Base-by-base conservation (phyloP, 306 rosid genomes). In the Cucumis hystrix region DNA sequence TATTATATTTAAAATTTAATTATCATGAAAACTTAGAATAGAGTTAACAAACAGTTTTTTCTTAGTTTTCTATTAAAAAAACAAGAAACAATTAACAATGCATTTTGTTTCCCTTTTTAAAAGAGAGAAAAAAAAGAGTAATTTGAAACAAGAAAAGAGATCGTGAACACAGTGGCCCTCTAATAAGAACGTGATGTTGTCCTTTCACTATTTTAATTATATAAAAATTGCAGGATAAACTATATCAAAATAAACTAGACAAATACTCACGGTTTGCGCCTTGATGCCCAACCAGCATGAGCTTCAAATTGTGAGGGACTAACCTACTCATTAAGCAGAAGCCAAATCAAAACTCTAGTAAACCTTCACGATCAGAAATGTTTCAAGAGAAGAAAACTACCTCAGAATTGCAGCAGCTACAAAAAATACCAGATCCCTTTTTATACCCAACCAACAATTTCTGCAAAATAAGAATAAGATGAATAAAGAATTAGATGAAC, bases 261-360 rank as follows among this genome's bases (percentile, higher is more conserved):
- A 75, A 85, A 33, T 10, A 92, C 99, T 96, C 85, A 96, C 98
- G 99, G 99, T 79, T 96, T 96, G 79, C 98, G 97, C 76, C 99
- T 91, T 4, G 97, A 76, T 79, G 92, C 86, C 91, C 90, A 91
- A 45, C 98, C 99, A 82, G 99, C 99, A 89, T 96, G 99, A 71
- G 93, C 90, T 89, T 96, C 99, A 85, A 96, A 96, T 69, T 75
- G 87, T 4, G 99, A 96, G 49, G 99, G 90, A 79, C 99, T 96
- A 45, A 96, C 90, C 98, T 93, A 89, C 69, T 65, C 79, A 64
- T 54, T 20, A 60, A 21, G 65, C 5, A 71, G 39, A 77, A 61
- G 68, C n/a, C 10, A 69, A 64, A 59, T 78, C 65, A 79, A 70
- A 80, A 28, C 25, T 71, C 43, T 11, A 6, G 40, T 14, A 43